Base-by-base conservation (phyloP, 139 green algal genomes). In the Chlorella sp. region DNA sequence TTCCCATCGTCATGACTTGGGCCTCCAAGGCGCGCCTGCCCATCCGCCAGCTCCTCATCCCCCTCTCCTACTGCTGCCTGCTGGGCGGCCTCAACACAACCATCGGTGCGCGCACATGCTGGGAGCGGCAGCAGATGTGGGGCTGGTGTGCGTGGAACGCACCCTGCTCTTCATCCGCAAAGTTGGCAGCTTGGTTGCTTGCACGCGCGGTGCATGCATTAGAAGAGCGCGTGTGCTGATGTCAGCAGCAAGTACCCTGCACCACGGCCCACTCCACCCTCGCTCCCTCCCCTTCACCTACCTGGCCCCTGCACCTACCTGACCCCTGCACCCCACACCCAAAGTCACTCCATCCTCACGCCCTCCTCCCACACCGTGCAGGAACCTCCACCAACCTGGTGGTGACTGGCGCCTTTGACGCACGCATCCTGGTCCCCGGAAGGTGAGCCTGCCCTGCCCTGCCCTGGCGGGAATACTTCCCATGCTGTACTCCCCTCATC, bases 381-480 rank as follows among this genome's bases (percentile, higher is more conserved):
- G 42, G 48, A 37, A 95, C 94, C 18, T 88, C 60, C 69, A 96
- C 94, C 64, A 96, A 96, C 89, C 91, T 96, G 18, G 92, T 96
- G 37, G 93, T 96, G 28, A 90, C 92, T 22, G 95, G 93, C 34
- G 83, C 75, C 11, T 93, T 93, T 75, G 69, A 83, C 79, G 32
- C 60, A 9, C 82, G 88, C 32, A 40, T 93, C 3, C 53, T 93
- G 22, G 83, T 91, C 81, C 90, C 90, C 37, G 36, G 24, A 22
- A 89, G 85, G 85, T 89, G 40, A 9, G 40, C n/a, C 21, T 9
- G 48, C 48, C 48, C 48, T 9, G 48, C 48, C 48, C 48, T 16
- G 48, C 48, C n/a, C n/a, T n/a, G n/a, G n/a, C n/a, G n/a, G n/a
- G n/a, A n/a, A n/a, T n/a, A n/a, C n/a, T n/a, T n/a, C n/a, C n/a